These are phyloP conservation scores for Avicennia marina DNA, from an alignment of 257 asterid genomes.

Conservation along the genomic window DNA sequence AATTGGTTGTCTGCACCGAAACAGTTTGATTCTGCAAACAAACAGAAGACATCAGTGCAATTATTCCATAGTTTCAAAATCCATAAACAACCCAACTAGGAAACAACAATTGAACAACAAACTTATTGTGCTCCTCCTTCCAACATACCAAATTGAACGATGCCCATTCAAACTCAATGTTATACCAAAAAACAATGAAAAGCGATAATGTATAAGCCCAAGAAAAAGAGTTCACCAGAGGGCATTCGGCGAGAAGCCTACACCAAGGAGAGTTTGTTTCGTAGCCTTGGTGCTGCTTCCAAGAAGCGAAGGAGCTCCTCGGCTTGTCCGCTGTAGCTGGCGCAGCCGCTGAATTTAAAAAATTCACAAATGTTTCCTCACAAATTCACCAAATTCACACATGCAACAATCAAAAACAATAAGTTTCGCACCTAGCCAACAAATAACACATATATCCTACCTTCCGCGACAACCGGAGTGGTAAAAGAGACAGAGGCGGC, in stretches of 20 bases:
- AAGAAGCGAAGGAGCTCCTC: slow-evolving; percentile 45
- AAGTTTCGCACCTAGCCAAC: not conserved
- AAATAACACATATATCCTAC: slow-evolving; percentile 15
- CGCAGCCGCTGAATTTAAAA: slow-evolving; percentile 31
- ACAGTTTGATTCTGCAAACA: slow-evolving; percentile 61
- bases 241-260: slow-evolving; percentile 57
- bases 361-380: not conserved
- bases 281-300: slow-evolving; percentile 50
- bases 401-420: slow-evolving; percentile 17
- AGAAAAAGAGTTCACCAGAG: slow-evolving; percentile 42
- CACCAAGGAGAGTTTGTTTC: slow-evolving; percentile 71
- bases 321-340: slow-evolving; percentile 46
- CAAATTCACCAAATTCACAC: slow-evolving; percentile 8
- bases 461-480: slow-evolving; percentile 39
- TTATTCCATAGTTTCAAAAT: not conserved
- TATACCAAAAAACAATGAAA: not conserved
- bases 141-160: not conserved
- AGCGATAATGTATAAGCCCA: not conserved
- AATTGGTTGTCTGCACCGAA: slow-evolving; percentile 42
- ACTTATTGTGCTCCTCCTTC: too few species aligned
- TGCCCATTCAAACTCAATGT: not conserved
- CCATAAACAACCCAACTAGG: not conserved
- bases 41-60: not conserved
- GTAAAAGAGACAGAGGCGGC: slow-evolving; percentile 25
- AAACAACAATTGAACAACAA: too few species aligned